phyloP scores from a whole-genome alignment of 192 early-diverging fungal species.

The Funneliformis geosporum region DNA sequence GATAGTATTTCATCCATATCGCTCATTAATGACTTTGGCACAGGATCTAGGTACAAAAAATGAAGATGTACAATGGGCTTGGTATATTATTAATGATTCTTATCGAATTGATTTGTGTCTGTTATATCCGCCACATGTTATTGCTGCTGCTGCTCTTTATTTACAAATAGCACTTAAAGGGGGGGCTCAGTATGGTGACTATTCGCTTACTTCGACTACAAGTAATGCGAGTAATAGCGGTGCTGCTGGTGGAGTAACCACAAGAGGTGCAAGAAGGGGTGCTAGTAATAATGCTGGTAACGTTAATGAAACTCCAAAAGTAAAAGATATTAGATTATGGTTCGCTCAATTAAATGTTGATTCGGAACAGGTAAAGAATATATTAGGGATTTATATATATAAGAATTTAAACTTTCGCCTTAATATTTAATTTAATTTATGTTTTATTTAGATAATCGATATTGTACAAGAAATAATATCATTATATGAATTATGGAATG shows the following conservation, averaged over 20 bases:
- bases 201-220: not conserved
- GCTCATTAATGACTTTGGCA: constrained; percentile 62
- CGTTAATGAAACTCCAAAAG: constrained; percentile 41
- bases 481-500: constrained; percentile 69
- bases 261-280: constrained; percentile 28
- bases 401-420: not conserved
- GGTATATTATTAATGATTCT: constrained; percentile 78
- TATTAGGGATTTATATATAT: not conserved
- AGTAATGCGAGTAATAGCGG: not conserved
- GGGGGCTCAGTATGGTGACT: constrained; percentile 16
- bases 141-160: constrained; percentile 80
- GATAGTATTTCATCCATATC: constrained; percentile 88
- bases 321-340: constrained; percentile 73
- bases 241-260: constrained; percentile 21
- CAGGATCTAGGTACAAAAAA: constrained; percentile 55
- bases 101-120: constrained; percentile 78
- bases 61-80: constrained; percentile 61
- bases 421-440: constrained; percentile 2
- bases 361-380: constrained; percentile 60
- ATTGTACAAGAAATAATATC: constrained; percentile 76
- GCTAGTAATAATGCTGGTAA: constrained; percentile 1
- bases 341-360: constrained; percentile 82
- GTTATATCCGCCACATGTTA: constrained; percentile 87
- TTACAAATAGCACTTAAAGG: constrained; percentile 62
- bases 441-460: constrained; percentile 56